These are phyloP conservation scores for Proliferodiscus dingleyae DNA, from an alignment of 2,329 filamentous ascomycete genomes.

Conservation along the genomic window DNA sequence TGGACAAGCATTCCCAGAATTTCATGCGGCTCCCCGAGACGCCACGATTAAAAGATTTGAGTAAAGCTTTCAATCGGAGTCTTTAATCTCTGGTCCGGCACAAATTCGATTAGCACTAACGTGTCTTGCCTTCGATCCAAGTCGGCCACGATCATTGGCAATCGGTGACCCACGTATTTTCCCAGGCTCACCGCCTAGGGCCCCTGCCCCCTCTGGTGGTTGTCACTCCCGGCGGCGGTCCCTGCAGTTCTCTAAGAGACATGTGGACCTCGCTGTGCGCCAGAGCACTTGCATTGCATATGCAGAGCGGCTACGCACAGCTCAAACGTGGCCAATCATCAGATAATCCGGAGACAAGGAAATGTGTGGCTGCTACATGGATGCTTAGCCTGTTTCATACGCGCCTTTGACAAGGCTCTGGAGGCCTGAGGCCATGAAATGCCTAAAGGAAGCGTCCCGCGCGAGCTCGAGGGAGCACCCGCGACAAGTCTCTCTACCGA, in stretches of 20 bases:
- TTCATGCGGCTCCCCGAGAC: slow-evolving; percentile 24
- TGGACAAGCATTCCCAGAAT: slow-evolving; percentile 16
- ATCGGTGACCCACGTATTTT: slow-evolving; percentile 32
- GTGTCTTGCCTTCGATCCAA: no score
- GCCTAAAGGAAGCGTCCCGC: slow-evolving; percentile 7
- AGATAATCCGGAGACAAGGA: slow-evolving; percentile 11
- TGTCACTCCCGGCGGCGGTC: slow-evolving; percentile 29
- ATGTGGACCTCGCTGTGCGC: slow-evolving; percentile 25
- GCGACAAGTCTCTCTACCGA: slow-evolving; percentile 2
- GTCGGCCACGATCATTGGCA: slow-evolving; percentile 27
- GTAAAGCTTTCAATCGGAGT: slow-evolving; percentile 13
- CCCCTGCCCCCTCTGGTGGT: slow-evolving; percentile 7
- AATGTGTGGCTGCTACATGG: slow-evolving; percentile 19
- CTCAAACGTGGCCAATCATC: slow-evolving; percentile 27
- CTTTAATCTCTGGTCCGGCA: slow-evolving; percentile 10
- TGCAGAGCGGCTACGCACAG: slow-evolving; percentile 30
- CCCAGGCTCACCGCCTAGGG: slow-evolving; percentile 25
- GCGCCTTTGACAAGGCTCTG: slow-evolving; percentile 11
- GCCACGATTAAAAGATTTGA: slow-evolving; percentile 13
- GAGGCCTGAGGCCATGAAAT: slow-evolving; percentile 7
- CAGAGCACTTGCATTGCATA: slow-evolving; percentile 31
- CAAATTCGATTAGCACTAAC: no score
- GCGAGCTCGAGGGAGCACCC: neutral
- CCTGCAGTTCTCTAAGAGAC: slow-evolving; percentile 29
- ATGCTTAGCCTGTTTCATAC: slow-evolving; percentile 29